These are phyloP conservation scores for Rutstroemia sp. DNA, from an alignment of 2,329 filamentous ascomycete species.

Conservation along the genomic window DNA sequence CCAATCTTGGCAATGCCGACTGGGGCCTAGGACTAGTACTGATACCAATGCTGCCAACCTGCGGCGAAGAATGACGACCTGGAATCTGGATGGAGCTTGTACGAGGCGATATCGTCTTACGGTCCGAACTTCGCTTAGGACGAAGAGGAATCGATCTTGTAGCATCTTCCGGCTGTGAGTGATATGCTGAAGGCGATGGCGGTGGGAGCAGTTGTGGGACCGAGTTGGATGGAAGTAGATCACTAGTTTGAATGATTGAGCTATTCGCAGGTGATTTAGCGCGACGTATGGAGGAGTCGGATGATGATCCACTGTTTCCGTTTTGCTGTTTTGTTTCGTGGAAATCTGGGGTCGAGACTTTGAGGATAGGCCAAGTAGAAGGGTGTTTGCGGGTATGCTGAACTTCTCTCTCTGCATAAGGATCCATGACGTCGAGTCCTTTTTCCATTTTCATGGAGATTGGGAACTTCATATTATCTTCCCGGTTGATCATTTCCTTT, in stretches of 20 bases:
- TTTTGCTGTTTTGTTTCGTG: not conserved
- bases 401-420: not conserved
- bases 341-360: not conserved
- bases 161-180: slow-evolving; percentile 8
- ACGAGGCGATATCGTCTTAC: slow-evolving; percentile 10
- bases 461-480: slow-evolving; percentile 29
- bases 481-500: slow-evolving; percentile 23
- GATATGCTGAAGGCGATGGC: not conserved
- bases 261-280: not conserved
- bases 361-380: not conserved
- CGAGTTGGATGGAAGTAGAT: not conserved
- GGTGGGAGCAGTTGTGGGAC: not conserved
- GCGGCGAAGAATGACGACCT: slow-evolving; percentile 5
- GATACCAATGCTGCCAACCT: not conserved
- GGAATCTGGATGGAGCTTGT: slow-evolving; percentile 17
- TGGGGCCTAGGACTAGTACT: slow-evolving; percentile 12
- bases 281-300: not conserved
- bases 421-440: slow-evolving; percentile 17
- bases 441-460: slow-evolving; percentile 25
- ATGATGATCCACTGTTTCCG: not conserved
- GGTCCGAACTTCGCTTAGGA: slow-evolving; percentile 13
- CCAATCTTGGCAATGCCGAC: slow-evolving; percentile 30
- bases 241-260: slow-evolving; percentile 8
- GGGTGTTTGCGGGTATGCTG: not conserved
- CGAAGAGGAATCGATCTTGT: slow-evolving; percentile 15